These are phyloP conservation scores for Phytopythium cucurbitacearum DNA, from an alignment of 352 stramenopile genomes.

Conservation along the genomic window DNA sequence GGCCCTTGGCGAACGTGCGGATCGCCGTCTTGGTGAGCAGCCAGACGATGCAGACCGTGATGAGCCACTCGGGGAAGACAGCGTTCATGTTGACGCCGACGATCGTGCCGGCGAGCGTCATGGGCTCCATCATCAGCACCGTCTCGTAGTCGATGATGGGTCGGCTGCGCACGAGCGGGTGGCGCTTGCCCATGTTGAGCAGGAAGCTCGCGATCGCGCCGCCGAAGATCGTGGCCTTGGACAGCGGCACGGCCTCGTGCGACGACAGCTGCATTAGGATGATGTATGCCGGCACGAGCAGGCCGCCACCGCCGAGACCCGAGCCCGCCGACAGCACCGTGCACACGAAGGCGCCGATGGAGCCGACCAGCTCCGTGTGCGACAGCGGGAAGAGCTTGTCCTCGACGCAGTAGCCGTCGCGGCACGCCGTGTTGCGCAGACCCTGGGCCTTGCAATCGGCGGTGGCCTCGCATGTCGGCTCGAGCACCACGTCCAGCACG, in stretches of 20 bases:
- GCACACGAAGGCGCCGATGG: constrained; percentile 59
- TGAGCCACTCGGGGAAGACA: constrained; percentile 80
- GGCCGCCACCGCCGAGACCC: constrained; percentile 64
- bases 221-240: constrained; percentile 82
- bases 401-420: constrained; percentile 41
- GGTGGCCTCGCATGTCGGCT: constrained; percentile 32
- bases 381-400: constrained; percentile 61
- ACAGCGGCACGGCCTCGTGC: constrained; percentile 78
- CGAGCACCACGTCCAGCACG: constrained; percentile 19
- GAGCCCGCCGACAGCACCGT: constrained; percentile 60
- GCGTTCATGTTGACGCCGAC: constrained; percentile 85
- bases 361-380: constrained; percentile 46
- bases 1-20: constrained; percentile 64
- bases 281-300: constrained; percentile 80
- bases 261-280: constrained; percentile 68
- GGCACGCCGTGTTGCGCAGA: constrained; percentile 35
- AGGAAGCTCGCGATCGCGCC: constrained; percentile 75
- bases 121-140: constrained; percentile 81
- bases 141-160: constrained; percentile 84
- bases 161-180: constrained; percentile 54
- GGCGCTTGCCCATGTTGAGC: constrained; percentile 56
- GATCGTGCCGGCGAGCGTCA: constrained; percentile 84
- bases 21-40: constrained; percentile 66
- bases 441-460: constrained; percentile 45
- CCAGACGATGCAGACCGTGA: constrained; percentile 73